phyloP scores from a whole-genome alignment of 2,329 filamentous ascomycete species.

The Herpotrichia juniperi region DNA sequence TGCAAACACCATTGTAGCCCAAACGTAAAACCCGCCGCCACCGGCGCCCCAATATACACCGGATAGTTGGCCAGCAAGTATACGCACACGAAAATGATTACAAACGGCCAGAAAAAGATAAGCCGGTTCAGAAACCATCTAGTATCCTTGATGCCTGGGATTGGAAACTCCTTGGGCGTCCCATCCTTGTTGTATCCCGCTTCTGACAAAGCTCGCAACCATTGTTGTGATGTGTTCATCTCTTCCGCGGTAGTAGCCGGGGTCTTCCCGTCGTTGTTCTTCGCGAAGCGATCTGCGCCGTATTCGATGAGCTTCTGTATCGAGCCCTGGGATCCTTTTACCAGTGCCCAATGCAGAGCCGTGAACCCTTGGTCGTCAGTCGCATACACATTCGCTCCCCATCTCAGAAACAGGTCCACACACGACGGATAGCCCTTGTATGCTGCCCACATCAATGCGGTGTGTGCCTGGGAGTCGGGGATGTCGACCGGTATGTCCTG shows the following conservation, averaged over 20 bases:
- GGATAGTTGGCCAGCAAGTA: constrained; percentile 75
- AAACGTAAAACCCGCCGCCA: constrained; percentile 70
- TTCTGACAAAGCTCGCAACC: constrained; percentile 82
- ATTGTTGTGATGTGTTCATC: constrained; percentile 83
- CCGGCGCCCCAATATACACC: constrained; percentile 76
- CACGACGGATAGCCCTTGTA: constrained; percentile 96
- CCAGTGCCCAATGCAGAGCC: constrained; percentile 93
- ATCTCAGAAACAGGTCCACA: constrained; percentile 89
- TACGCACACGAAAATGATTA: constrained; percentile 73
- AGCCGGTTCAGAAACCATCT: constrained; percentile 81
- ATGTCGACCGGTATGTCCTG: constrained; percentile 95
- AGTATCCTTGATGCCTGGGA: constrained; percentile 77
- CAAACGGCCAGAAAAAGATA: constrained; percentile 87
- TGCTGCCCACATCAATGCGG: constrained; percentile 96
- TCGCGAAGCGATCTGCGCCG: constrained; percentile 89
- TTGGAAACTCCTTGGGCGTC: constrained; percentile 74
- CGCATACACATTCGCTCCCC: constrained; percentile 93
- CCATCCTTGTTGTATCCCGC: constrained; percentile 83
- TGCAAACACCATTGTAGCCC: constrained; percentile 78
- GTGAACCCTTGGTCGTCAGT: constrained; percentile 93
- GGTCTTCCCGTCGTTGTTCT: constrained; percentile 89
- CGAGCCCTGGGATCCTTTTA: constrained; percentile 88
- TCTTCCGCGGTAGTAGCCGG: constrained; percentile 84
- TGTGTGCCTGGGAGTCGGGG: constrained; percentile 87
- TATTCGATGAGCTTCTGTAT: constrained; percentile 96